Conservation (phyloP, 208 protist species). For the Trypanosoma congolense region DNA sequence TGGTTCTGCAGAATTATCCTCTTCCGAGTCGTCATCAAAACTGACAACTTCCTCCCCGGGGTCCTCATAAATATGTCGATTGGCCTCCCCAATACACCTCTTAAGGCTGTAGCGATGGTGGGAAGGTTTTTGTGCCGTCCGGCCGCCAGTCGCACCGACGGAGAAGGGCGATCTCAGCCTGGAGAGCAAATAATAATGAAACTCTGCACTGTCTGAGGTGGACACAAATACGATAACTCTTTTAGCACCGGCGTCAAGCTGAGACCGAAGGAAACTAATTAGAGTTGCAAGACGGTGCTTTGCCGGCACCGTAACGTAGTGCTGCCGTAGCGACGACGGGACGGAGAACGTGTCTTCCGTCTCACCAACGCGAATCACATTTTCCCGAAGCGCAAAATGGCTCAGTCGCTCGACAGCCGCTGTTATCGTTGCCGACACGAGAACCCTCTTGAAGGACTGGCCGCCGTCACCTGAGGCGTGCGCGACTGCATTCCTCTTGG, state of each 20-base stretch:
- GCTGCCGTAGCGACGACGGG: slow-evolving; percentile 57
- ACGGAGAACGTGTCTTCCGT: slow-evolving; percentile 32
- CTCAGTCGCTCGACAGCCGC: slow-evolving; percentile 82
- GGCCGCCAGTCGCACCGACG: neutral
- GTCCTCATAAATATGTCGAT: slow-evolving; percentile 16
- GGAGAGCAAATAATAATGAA: slow-evolving; percentile 63
- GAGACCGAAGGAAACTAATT: slow-evolving; percentile 58
- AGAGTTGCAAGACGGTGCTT: slow-evolving; percentile 69
- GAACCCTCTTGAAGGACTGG: slow-evolving; percentile 24
- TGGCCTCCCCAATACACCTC: slow-evolving; percentile 21
- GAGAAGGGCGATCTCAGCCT: slow-evolving; percentile 58
- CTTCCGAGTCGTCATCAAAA: slow-evolving; percentile 28
- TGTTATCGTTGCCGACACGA: slow-evolving; percentile 69
- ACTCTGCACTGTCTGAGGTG: slow-evolving; percentile 72
- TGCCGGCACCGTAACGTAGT: slow-evolving; percentile 52
- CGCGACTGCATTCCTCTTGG: slow-evolving; percentile 18
- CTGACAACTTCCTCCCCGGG: slow-evolving; percentile 14
- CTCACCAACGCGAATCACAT: slow-evolving; percentile 34
- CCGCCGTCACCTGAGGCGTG: neutral
- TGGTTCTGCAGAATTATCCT: slow-evolving; percentile 41
- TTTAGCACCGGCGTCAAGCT: slow-evolving; percentile 27
- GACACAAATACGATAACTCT: slow-evolving; percentile 80
- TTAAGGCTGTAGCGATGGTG: slow-evolving; percentile 17
- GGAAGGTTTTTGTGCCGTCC: neutral
- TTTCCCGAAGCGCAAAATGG: slow-evolving; percentile 65